Base-by-base conservation (phyloP, 164 flowering plant genomes). In the Berberis thunbergii region DNA sequence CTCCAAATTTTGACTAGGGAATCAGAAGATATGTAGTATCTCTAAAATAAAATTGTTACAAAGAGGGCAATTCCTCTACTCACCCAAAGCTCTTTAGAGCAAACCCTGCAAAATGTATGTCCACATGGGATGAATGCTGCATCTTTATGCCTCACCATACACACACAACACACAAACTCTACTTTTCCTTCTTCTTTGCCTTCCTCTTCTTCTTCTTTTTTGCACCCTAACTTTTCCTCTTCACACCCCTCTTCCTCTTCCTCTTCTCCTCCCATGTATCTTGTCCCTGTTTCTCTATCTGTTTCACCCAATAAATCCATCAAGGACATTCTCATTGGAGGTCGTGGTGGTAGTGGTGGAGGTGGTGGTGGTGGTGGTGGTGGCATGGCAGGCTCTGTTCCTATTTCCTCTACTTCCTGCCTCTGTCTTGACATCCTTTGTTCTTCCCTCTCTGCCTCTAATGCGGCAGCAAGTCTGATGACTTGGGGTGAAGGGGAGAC, bases 51-150 rank as follows among this genome's bases (percentile, higher is more conserved):
- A 85, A 8, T 78, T 77, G 61, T 90, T 93, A 81, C 98, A 93
- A 52, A 90, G 77, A 4, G 98, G 97, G 69, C 98, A 93, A 56
- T 83, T 84, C 94, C 94, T 56, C 91, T 78, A 43, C 80, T 79
- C 1, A 87, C 96, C 81, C 74, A 82, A 2, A 93, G 81, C 84
- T 93, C 94, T 63, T 92, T 77, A 2, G 97, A 90, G 67, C 98
- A 93, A 52, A 84, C 68, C 77, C 93, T 80, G 79, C 98, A 93
- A 61, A 85, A 93, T 0, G 98, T 83, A 60, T 93, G 98, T 1
- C 98, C 98, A 73, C 97, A 93, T 3, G 97, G 97, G 26, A 89
- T 84, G 69, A 89, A 87, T 1, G 99, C 97, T 10, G 91, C 83
- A 0, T 97, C 99, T 69, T 83, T 91, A 59, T 86, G 93, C 78